These are phyloP conservation scores for Leccinellum albellum DNA, from an alignment of 768 basidiomycete genomes.

Conservation along the genomic window DNA sequence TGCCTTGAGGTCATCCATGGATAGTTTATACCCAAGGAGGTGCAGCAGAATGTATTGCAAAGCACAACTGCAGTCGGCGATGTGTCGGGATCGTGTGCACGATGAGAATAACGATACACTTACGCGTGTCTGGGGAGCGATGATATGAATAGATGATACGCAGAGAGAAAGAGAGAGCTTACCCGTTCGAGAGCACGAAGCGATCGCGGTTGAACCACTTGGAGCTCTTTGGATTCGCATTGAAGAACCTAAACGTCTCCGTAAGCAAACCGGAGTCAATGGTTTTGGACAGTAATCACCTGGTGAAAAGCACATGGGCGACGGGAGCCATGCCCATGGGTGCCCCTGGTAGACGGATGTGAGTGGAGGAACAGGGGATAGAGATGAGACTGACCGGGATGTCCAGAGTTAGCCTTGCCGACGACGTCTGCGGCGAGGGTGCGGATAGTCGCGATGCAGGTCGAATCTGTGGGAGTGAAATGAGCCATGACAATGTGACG, in stretches of 20 bases:
- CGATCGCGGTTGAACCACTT: conserved; percentile 97
- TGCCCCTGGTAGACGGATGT: conserved; percentile 51
- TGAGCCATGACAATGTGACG: conserved; percentile 34
- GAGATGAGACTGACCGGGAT: conserved; percentile 54
- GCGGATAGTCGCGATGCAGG: conserved; percentile 69
- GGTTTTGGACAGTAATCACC: conserved; percentile 35
- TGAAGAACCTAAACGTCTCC: conserved; percentile 59
- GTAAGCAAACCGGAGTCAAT: background rate
- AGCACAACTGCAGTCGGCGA: conserved; percentile 60
- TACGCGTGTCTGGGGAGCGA: conserved; percentile 61
- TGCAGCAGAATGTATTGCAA: conserved; percentile 92
- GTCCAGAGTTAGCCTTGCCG: conserved; percentile 88
- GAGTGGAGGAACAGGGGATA: background rate
- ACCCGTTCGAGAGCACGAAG: conserved; percentile 96
- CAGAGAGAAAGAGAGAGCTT: conserved; percentile 12
- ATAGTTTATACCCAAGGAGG: conserved; percentile 86
- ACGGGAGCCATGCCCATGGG: conserved; percentile 92
- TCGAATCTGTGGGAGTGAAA: conserved; percentile 46
- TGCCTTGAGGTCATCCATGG: conserved; percentile 86
- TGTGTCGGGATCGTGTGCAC: conserved; percentile 1
- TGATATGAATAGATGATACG: conserved; percentile 9
- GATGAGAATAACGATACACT: conserved; percentile 23
- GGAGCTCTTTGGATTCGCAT: conserved; percentile 82
- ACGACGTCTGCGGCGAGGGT: conserved; percentile 75
- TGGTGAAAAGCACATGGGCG: conserved; percentile 75